Evolutionary conservation across 1,284 basidiomycete species (phyloP).

Genomic region (Pulchroboletus neoregius): DNA sequence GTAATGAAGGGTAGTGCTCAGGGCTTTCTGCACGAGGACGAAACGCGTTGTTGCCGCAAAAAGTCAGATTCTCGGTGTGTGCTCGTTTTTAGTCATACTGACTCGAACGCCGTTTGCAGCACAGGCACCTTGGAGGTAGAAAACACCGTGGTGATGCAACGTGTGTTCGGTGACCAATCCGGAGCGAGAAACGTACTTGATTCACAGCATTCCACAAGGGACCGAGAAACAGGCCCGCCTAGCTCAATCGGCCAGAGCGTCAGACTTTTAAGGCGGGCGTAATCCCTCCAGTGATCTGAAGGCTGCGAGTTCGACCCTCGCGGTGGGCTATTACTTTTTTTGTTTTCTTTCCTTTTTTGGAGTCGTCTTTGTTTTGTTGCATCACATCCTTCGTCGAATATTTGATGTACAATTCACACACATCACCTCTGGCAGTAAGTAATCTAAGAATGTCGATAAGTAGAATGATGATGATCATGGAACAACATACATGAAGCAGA

Average conservation of each 20-base stretch:
- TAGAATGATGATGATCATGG: constrained; percentile 16
- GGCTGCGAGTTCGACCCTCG: constrained; percentile 91
- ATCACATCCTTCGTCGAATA: neutral
- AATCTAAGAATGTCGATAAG: constrained; percentile 24
- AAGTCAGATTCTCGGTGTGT: neutral
- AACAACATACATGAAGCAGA: constrained; percentile 17
- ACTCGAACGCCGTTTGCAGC: constrained; percentile 6
- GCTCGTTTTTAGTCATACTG: neutral
- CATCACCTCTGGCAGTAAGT: constrained; percentile 17
- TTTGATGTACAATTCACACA: constrained; percentile 1
- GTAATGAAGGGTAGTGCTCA: constrained; percentile 21
- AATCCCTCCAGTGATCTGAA: constrained; percentile 83
- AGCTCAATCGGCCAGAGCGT: constrained; percentile 45
- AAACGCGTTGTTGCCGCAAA: constrained; percentile 11
- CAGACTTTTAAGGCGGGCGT: constrained; percentile 51
- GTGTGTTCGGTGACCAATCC: neutral
- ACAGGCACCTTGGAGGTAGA: neutral
- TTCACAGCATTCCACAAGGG: neutral
- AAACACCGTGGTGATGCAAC: constrained; percentile 1
- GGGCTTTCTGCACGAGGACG: neutral
- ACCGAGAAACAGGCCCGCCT: constrained; percentile 46
- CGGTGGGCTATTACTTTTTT: constrained; percentile 66
- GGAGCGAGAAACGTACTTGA: too few species aligned
- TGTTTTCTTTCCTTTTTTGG: too few species aligned
- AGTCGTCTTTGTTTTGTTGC: too few species aligned